phyloP scores from a whole-genome alignment of 352 stramenopile genomes.

The Phytophthora kernoviae region DNA sequence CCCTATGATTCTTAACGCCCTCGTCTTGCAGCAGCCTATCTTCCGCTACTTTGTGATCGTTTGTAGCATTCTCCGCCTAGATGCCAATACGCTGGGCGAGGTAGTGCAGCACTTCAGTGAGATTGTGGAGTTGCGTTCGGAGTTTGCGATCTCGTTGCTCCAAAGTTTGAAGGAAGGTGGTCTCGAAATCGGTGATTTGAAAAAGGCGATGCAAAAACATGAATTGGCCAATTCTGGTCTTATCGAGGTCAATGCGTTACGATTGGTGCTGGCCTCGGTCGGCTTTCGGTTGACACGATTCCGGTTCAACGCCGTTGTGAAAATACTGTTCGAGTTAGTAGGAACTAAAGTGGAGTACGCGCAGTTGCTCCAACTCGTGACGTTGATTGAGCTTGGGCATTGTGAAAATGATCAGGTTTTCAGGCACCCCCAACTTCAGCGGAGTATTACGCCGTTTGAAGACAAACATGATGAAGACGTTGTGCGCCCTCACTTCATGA shows the following conservation, averaged over 20 bases:
- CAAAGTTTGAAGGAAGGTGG: conserved; percentile 22
- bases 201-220: conserved; percentile 22
- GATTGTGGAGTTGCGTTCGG: conserved; percentile 47
- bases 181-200: conserved; percentile 30
- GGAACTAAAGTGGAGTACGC: conserved; percentile 41
- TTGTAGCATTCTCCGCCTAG: conserved; percentile 49
- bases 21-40: conserved; percentile 56
- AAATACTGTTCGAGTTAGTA: conserved; percentile 50
- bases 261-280: conserved; percentile 35
- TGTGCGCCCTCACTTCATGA: too few species aligned
- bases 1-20: conserved; percentile 47
- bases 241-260: conserved; percentile 46
- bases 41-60: conserved; percentile 61
- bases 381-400: conserved; percentile 21
- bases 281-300: conserved; percentile 57
- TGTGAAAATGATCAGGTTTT: conserved; percentile 1
- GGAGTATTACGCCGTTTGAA: conserved; percentile 7
- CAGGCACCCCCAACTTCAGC: too few species aligned
- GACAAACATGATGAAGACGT: not conserved
- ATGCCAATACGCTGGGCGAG: conserved; percentile 50
- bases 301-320: conserved; percentile 57
- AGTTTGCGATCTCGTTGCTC: conserved; percentile 42
- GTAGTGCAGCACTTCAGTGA: conserved; percentile 61
- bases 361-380: conserved; percentile 44
- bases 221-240: conserved; percentile 35